Percentiles rank a stretch among this genome's conserved stretches.
Evolutionary conservation across 495 filamentous ascomycete species (phyloP).

Genomic region (Bathelium albidoporum): DNA sequence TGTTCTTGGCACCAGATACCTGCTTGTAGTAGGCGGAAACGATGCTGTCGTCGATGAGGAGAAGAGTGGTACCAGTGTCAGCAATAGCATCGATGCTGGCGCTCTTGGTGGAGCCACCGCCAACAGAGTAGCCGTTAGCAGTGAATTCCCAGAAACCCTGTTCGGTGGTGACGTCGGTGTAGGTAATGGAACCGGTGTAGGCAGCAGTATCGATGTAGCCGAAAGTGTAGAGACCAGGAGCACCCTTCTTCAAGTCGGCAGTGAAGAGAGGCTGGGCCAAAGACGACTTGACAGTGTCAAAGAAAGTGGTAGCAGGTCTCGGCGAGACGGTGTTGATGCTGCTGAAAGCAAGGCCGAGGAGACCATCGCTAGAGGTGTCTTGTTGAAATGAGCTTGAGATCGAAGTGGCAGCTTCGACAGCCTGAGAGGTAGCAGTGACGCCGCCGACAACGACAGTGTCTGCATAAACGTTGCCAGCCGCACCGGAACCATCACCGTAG

Average conservation of each 20-base stretch:
- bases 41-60: constrained; percentile 48
- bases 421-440: constrained; percentile 52
- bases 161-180: constrained; percentile 45
- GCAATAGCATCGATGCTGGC: constrained; percentile 41
- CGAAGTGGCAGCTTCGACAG: constrained; percentile 54
- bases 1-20: constrained; percentile 42
- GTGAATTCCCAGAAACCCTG: constrained; percentile 67
- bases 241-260: constrained; percentile 52
- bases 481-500: constrained; percentile 63
- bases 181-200: constrained; percentile 55
- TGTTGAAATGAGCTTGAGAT: constrained; percentile 51
- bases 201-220: constrained; percentile 57
- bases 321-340: constrained; percentile 60
- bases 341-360: constrained; percentile 64
- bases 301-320: constrained; percentile 55
- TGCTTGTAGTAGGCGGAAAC: constrained; percentile 55
- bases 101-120: constrained; percentile 25
- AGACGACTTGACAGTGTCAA: constrained; percentile 53
- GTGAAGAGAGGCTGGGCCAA: constrained; percentile 59
- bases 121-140: constrained; percentile 51
- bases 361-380: constrained; percentile 54
- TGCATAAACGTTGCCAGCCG: constrained; percentile 55
- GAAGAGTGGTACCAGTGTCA: constrained; percentile 63
- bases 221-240: constrained; percentile 62
- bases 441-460: constrained; percentile 60